Percentiles rank a stretch among this genome's conserved stretches.
Evolutionary conservation across 2,329 filamentous ascomycete genomes (phyloP).

Genomic region (Colletotrichum horii): DNA sequence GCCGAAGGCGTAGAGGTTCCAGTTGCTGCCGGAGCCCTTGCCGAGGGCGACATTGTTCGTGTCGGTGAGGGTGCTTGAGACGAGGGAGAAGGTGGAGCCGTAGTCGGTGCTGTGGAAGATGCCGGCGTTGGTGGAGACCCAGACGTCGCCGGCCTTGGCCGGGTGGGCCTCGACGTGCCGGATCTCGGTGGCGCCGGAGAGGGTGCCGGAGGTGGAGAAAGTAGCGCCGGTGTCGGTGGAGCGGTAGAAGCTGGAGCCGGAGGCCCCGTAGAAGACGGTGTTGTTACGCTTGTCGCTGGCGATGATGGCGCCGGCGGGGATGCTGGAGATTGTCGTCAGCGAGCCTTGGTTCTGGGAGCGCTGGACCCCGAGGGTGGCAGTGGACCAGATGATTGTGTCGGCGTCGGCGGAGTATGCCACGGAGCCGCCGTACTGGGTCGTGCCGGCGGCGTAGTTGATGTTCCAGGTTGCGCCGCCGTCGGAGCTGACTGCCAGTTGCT

Average conservation of each 20-base stretch:
- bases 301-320: conserved; percentile 52
- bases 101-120: conserved; percentile 60
- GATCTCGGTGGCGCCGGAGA: conserved; percentile 48
- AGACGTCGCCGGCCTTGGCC: conserved; percentile 64
- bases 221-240: conserved; percentile 52
- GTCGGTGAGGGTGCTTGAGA: conserved; percentile 39
- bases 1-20: conserved; percentile 56
- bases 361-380: conserved; percentile 43
- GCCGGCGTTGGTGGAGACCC: conserved; percentile 59
- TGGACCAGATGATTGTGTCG: conserved; percentile 55
- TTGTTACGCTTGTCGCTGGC: conserved; percentile 61
- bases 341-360: conserved; percentile 43
- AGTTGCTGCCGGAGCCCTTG: conserved; percentile 39
- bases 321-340: conserved; percentile 49
- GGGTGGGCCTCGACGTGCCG: conserved; percentile 64
- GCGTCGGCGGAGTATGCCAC: conserved; percentile 58
- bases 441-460: conserved; percentile 49
- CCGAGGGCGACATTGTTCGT: conserved; percentile 51
- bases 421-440: conserved; percentile 45
- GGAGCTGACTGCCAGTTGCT: conserved; percentile 52
- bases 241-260: conserved; percentile 52
- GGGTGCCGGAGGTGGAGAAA: conserved; percentile 44
- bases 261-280: conserved; percentile 57
- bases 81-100: conserved; percentile 50
- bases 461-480: conserved; percentile 58